Conservation (phyloP, 352 stramenopile genomes). For the Hyphochytrium catenoides region DNA sequence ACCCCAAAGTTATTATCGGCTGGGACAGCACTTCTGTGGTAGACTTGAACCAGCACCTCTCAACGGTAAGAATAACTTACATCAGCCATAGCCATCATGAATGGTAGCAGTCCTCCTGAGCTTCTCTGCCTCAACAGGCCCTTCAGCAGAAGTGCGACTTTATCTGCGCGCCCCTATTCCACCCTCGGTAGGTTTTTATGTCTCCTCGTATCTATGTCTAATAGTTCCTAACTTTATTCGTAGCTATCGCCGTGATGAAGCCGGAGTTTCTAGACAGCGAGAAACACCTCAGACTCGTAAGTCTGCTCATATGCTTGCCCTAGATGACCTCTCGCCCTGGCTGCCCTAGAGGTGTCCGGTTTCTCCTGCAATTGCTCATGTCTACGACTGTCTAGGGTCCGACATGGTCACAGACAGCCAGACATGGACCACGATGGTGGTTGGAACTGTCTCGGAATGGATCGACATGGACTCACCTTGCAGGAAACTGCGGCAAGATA, state of each 20-base stretch:
- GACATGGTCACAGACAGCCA: constrained; percentile 55
- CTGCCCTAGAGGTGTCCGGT: neutral
- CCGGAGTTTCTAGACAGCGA: constrained; percentile 24
- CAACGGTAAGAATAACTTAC: too few relatives aligned
- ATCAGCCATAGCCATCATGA: too few relatives aligned
- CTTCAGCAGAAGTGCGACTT: too few relatives aligned
- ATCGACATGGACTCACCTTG: constrained; percentile 32
- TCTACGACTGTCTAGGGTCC: constrained; percentile 16
- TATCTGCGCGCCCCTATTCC: constrained; percentile 46
- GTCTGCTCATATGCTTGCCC: constrained; percentile 4
- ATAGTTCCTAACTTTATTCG: neutral
- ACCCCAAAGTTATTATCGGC: too few relatives aligned
- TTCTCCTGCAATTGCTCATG: neutral
- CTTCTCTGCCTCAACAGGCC: too few relatives aligned
- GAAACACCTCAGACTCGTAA: constrained; percentile 26
- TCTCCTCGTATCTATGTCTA: neutral
- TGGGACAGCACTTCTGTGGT: too few relatives aligned
- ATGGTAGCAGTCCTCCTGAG: too few relatives aligned
- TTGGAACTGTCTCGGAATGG: constrained; percentile 48
- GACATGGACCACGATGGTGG: constrained; percentile 48
- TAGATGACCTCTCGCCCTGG: neutral
- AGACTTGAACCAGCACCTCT: too few relatives aligned
- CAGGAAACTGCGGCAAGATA: constrained; percentile 15
- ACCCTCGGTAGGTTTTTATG: constrained; percentile 21
- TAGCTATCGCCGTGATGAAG: constrained; percentile 40